These are phyloP conservation scores for Actinidia arguta DNA, from an alignment of 179 eudicot species.

Conservation along the genomic window DNA sequence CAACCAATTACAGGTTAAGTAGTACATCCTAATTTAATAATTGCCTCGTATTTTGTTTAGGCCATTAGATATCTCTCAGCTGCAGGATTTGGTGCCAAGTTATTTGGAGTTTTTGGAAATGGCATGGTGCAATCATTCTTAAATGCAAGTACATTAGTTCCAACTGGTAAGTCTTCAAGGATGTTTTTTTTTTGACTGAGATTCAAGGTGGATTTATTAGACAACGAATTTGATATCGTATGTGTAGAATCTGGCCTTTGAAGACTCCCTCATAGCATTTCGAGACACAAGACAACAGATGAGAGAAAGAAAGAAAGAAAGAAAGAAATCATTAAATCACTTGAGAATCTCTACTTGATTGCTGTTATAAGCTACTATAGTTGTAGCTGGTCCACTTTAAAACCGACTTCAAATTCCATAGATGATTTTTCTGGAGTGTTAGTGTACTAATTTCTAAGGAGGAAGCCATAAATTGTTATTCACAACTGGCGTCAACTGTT, in stretches of 20 bases:
- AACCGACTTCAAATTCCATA: neutral
- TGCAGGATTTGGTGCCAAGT: slow-evolving; percentile 98
- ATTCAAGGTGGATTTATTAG: neutral
- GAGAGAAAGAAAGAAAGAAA: neutral
- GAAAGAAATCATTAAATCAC: neutral
- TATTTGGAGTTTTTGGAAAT: slow-evolving; percentile 92
- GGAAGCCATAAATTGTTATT: neutral
- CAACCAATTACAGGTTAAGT: neutral
- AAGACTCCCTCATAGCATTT: neutral
- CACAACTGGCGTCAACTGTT: neutral
- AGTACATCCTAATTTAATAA: slow-evolving; percentile 27
- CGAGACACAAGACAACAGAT: neutral
- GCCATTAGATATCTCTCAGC: slow-evolving; percentile 89
- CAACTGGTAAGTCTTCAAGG: slow-evolving; percentile 53
- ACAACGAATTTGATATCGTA: neutral
- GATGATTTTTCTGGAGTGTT: neutral
- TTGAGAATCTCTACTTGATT: neutral
- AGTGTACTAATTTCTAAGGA: neutral
- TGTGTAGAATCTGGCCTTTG: neutral
- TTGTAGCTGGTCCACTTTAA: neutral
- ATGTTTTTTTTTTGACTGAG: neutral
- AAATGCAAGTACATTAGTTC: slow-evolving; percentile 78
- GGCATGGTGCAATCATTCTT: slow-evolving; percentile 98
- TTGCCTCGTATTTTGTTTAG: slow-evolving; percentile 50
- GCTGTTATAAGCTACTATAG: neutral